phyloP scores from a whole-genome alignment of 805 yeast genomes.

The Metschnikowia dekortorum region DNA sequence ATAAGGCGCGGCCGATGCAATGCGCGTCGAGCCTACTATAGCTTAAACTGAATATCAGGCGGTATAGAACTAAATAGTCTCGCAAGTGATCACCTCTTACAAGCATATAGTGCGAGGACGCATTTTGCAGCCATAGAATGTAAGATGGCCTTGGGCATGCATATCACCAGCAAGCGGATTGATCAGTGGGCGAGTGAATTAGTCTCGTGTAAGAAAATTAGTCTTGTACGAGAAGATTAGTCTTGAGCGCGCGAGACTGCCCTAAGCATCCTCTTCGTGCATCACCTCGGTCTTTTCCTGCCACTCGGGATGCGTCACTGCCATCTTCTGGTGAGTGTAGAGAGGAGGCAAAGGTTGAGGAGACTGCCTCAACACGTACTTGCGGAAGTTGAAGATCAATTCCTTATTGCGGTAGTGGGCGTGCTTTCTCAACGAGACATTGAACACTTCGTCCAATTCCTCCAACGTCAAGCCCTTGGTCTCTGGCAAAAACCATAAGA shows the following conservation, averaged over 20 bases:
- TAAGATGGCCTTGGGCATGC: no score
- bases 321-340: constrained; percentile 53
- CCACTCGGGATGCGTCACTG: constrained; percentile 60
- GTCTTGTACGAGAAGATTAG: neutral
- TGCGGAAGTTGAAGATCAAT: constrained; percentile 41
- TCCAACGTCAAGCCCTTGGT: constrained; percentile 70
- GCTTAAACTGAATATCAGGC: neutral
- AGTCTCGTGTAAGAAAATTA: no score
- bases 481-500: constrained; percentile 68
- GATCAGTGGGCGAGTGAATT: no score
- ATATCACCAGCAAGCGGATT: no score
- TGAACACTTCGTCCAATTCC: constrained; percentile 71
- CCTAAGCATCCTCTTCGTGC: constrained; percentile 40
- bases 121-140: no score
- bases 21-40: neutral
- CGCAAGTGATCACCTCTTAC: no score
- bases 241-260: neutral
- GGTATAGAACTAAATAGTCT: neutral
- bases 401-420: constrained; percentile 39
- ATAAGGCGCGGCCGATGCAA: constrained; percentile 2
- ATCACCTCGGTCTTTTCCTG: constrained; percentile 52
- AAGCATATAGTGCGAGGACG: no score
- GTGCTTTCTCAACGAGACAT: constrained; percentile 53
- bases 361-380: constrained; percentile 40
- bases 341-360: constrained; percentile 51